These are phyloP conservation scores for Nelumbo lutea DNA, from an alignment of 164 flowering plant species.

Conservation along the genomic window DNA sequence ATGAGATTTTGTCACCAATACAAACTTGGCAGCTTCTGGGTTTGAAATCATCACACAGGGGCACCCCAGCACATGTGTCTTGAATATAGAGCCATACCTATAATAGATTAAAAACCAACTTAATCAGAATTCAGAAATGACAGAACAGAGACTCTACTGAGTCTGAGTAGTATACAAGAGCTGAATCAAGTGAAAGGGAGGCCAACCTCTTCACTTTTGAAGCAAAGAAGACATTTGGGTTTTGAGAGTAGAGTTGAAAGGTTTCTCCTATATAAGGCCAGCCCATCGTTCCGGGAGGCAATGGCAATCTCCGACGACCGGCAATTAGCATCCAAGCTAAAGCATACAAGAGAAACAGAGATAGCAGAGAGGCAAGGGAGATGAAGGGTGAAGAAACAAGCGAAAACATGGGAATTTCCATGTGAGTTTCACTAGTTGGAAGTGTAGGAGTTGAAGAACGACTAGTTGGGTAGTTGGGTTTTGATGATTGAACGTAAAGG, in stretches of 20 bases:
- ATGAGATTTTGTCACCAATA: slow-evolving; percentile 58
- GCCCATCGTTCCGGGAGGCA: slow-evolving; percentile 95
- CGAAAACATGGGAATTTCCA: background rate
- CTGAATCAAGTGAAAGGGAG: background rate
- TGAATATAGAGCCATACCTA: slow-evolving; percentile 83
- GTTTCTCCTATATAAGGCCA: slow-evolving; percentile 97
- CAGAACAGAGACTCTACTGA: background rate
- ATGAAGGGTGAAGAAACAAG: slow-evolving; percentile 3
- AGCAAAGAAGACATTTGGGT: slow-evolving; percentile 90
- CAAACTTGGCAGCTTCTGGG: slow-evolving; percentile 83
- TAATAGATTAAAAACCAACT: background rate
- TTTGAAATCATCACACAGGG: slow-evolving; percentile 93
- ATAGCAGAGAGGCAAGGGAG: slow-evolving; percentile 10
- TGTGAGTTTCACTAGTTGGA: background rate
- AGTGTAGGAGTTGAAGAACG: background rate
- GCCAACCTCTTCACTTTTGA: slow-evolving; percentile 58
- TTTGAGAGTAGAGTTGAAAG: slow-evolving; percentile 86
- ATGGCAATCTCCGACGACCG: slow-evolving; percentile 31
- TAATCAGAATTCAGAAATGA: background rate
- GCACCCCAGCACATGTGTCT: slow-evolving; percentile 88
- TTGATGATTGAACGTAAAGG: slow-evolving; percentile 2
- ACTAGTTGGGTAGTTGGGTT: background rate
- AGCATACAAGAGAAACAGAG: slow-evolving; percentile 17
- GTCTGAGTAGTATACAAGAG: background rate
- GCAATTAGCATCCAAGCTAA: slow-evolving; percentile 18